A percentile compares a stretch with the other conserved stretches of the same genome.
Evolutionary conservation across 2,329 filamentous ascomycete genomes (phyloP).

Genomic region (Pseudocercospora fuligena): DNA sequence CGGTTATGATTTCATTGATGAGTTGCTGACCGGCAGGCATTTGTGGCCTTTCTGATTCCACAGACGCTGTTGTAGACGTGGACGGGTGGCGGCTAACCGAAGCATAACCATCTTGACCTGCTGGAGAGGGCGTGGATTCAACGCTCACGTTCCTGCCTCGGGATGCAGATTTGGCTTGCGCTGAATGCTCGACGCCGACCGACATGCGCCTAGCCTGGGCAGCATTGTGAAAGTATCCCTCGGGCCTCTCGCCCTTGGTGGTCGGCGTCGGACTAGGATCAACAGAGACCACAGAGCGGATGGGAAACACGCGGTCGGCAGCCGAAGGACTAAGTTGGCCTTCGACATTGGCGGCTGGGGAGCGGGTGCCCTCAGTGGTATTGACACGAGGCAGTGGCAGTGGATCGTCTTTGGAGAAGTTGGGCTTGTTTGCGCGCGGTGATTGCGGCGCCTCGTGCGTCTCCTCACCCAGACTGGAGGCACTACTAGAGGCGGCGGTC

Average conservation of each 20-base stretch:
- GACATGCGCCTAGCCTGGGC: slow-evolving; percentile 31
- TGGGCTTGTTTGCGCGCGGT: slow-evolving; percentile 18
- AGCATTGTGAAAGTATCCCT: slow-evolving; percentile 45
- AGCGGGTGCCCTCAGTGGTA: not conserved
- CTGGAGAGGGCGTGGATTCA: slow-evolving; percentile 13
- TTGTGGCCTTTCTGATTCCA: not conserved
- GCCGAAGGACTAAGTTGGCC: slow-evolving; percentile 47
- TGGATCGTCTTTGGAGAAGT: slow-evolving; percentile 14
- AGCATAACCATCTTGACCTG: slow-evolving; percentile 1
- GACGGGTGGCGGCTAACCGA: slow-evolving; percentile 22
- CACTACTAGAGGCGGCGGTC: slow-evolving; percentile 5
- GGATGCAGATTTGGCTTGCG: not conserved
- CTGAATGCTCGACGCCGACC: not conserved
- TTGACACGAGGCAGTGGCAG: slow-evolving; percentile 10
- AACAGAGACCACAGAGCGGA: slow-evolving; percentile 77
- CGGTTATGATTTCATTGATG: slow-evolving; percentile 29
- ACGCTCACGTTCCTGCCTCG: slow-evolving; percentile 21
- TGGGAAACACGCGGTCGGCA: slow-evolving; percentile 74
- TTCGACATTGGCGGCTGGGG: slow-evolving; percentile 21
- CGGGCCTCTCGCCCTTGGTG: slow-evolving; percentile 26
- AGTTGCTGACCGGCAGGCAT: slow-evolving; percentile 16
- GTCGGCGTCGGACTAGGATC: slow-evolving; percentile 56
- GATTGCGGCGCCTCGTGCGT: slow-evolving; percentile 4
- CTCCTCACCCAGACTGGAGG: slow-evolving; percentile 6
- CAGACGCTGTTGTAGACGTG: slow-evolving; percentile 18